Evolutionary conservation across 1,139 yeast genomes (phyloP).

Genomic region (Scheffersomyces segobiensis): DNA sequence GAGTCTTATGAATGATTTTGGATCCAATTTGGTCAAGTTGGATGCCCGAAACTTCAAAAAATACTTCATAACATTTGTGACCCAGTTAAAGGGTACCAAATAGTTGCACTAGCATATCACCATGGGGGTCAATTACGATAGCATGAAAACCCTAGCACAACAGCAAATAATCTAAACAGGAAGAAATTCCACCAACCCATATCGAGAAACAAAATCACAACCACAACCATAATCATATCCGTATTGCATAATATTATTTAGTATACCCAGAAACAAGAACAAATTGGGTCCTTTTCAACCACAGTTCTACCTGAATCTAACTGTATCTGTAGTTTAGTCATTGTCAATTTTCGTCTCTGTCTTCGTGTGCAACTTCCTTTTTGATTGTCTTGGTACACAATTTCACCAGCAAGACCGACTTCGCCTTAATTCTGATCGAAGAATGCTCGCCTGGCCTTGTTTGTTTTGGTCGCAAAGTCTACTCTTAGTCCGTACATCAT

Average conservation of each 20-base stretch:
- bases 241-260: not conserved
- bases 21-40: conserved; percentile 52
- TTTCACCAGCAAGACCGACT: not conserved
- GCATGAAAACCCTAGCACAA: not conserved
- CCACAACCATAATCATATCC: not conserved
- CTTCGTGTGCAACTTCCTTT: not conserved
- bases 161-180: not conserved
- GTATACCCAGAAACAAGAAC: not conserved
- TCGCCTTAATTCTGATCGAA: not conserved
- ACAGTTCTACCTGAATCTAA: not conserved
- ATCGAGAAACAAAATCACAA: not conserved
- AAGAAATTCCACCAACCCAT: not conserved
- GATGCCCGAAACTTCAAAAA: conserved; percentile 65
- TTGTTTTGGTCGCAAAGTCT: not conserved
- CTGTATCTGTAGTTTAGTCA: not conserved
- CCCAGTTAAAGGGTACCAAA: conserved; percentile 36
- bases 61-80: conserved; percentile 60
- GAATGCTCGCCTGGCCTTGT: not conserved
- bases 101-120: not conserved
- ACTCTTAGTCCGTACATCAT: not conserved
- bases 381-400: not conserved
- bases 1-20: conserved; percentile 56
- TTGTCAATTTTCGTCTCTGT: not conserved
- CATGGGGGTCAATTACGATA: not conserved
- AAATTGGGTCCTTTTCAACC: not conserved